A percentile compares a stretch with the other conserved stretches of the same genome.
phyloP scores from a whole-genome alignment of 371 early-diverging fungal species.

The Circinella minor region DNA sequence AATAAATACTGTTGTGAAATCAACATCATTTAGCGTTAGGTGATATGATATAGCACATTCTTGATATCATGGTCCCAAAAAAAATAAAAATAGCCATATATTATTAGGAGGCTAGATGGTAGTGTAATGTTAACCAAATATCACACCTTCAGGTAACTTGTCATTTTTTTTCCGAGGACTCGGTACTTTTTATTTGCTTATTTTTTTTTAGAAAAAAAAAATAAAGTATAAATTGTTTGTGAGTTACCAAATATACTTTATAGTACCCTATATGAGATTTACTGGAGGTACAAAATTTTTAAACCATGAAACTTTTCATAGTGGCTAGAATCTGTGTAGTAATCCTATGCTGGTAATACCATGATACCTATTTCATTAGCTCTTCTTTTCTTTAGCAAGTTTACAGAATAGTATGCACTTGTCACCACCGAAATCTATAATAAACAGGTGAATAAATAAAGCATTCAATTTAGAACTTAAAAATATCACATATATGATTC shows the following conservation, averaged over 20 bases:
- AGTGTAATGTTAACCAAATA: slow-evolving; percentile 49
- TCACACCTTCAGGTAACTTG: slow-evolving; percentile 17
- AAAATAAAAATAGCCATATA: too few relatives aligned
- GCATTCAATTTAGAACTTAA: too few relatives aligned
- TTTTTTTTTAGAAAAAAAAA: too few relatives aligned
- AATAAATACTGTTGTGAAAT: slow-evolving; percentile 33
- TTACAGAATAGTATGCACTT: slow-evolving; percentile 28
- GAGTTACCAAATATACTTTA: background rate
- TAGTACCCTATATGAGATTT: slow-evolving; percentile 12
- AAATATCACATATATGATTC: too few relatives aligned
- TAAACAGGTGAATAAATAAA: too few relatives aligned
- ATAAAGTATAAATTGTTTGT: too few relatives aligned
- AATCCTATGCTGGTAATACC: slow-evolving; percentile 30
- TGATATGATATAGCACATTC: too few relatives aligned
- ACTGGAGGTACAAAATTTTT: slow-evolving; percentile 48
- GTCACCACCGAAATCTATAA: slow-evolving; percentile 21
- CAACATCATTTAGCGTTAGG: too few relatives aligned
- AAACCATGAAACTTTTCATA: slow-evolving; percentile 53
- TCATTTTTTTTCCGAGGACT: slow-evolving; percentile 29
- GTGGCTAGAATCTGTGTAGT: slow-evolving; percentile 36
- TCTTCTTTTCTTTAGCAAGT: slow-evolving; percentile 13
- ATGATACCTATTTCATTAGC: slow-evolving; percentile 28
- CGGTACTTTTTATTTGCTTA: slow-evolving; percentile 26
- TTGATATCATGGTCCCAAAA: too few relatives aligned
- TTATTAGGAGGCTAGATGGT: slow-evolving; percentile 31